Base-by-base conservation (phyloP, 225 moss, liverwort and hornwort species). In the Polytrichum formosum region DNA sequence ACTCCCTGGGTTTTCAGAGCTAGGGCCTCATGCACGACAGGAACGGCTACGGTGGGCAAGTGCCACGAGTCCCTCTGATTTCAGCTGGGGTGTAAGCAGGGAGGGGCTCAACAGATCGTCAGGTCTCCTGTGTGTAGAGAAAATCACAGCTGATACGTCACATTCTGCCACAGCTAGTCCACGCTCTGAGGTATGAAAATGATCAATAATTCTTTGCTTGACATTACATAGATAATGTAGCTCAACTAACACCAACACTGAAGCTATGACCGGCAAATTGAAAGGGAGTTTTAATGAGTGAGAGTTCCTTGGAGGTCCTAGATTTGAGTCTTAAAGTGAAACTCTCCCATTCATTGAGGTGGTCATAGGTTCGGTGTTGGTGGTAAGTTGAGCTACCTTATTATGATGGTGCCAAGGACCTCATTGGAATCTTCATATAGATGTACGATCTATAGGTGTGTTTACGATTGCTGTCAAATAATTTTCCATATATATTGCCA, bases 31-130 rank as follows among this genome's bases (percentile, higher is more conserved):
- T 72, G 82, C 87, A 56, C 76, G 82, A 54, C 81, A 80, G 67
- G 90, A 90, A 66, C 79, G 87, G 75, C 72, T 84, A 6, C 72
- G 84, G 56, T 82, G 81, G 89, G 81, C 75, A 58, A 87, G 79
- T 73, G 80, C 82, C 30, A 80, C 74, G 30, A 87, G 84, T 68
- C 87, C 82, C 22, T 80, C 84, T 26, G 90, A 90, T 63, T 82
- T 84, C 68, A 82, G 87, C 37, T 90, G 84, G 86, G 78, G 80
- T 74, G 72, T 74, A 1, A 75, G 70, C 61, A 30, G 75, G 25
- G 89, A 89, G 35, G 81, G 72, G 5, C 26, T 83, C 33, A 80
- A 89, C 33, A 78, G 67, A 73, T 61, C 70, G 20, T 6, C 63
- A 16, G 80, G 80, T 37, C 62, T 85, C 46, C 63, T 76, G 53